Conservation (phyloP, 805 yeast species). For the Yamadazyma philogaea region DNA sequence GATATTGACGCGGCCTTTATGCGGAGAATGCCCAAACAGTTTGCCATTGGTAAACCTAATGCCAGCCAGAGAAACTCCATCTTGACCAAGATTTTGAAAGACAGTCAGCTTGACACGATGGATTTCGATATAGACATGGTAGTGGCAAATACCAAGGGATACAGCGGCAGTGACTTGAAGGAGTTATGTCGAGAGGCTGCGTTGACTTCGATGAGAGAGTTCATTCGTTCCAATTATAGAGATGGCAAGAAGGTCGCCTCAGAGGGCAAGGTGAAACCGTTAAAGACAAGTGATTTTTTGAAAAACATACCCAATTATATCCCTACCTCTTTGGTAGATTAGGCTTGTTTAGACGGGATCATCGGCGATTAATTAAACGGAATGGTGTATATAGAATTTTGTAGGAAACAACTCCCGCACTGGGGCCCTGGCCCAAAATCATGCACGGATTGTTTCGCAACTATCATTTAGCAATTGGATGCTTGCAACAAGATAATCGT, state of each 20-base stretch:
- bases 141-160: slow-evolving; percentile 59
- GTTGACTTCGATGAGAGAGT: slow-evolving; percentile 82
- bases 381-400: background rate
- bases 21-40: slow-evolving; percentile 89
- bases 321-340: slow-evolving; percentile 13
- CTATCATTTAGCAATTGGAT: background rate
- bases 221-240: slow-evolving; percentile 57
- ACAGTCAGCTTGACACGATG: slow-evolving; percentile 53
- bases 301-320: slow-evolving; percentile 22
- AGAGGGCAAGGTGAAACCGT: slow-evolving; percentile 50
- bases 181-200: slow-evolving; percentile 95
- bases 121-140: slow-evolving; percentile 60
- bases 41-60: slow-evolving; percentile 73
- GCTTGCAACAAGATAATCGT: background rate
- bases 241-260: slow-evolving; percentile 29
- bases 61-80: slow-evolving; percentile 66
- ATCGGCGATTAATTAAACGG: too few species aligned
- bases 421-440: background rate
- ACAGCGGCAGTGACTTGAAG: slow-evolving; percentile 85
- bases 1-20: slow-evolving; percentile 92
- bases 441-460: background rate
- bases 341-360: too few species aligned
- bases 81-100: slow-evolving; percentile 62
- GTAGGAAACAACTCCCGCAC: background rate
- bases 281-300: slow-evolving; percentile 62